A percentile compares a stretch with the other conserved stretches of the same genome.
These are phyloP conservation scores for Pythium pectinolyticum DNA, from an alignment of 352 stramenopile genomes.

Conservation along the genomic window DNA sequence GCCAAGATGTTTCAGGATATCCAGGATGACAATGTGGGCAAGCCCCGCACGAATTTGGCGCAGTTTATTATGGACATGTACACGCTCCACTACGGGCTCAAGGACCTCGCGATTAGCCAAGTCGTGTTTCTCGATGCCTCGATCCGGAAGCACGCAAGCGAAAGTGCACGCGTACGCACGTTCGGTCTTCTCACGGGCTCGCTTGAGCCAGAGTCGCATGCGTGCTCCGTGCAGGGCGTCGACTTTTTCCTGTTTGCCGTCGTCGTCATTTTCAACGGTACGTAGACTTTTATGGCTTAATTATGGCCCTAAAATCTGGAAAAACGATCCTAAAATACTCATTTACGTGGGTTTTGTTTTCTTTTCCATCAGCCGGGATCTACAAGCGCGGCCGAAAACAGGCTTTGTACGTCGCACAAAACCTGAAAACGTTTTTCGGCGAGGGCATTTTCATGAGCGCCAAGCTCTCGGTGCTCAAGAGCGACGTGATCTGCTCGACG, in stretches of 20 bases:
- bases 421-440: constrained; percentile 66
- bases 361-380: constrained; percentile 40
- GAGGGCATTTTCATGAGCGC: constrained; percentile 66
- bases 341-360: constrained; percentile 10
- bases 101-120: constrained; percentile 77
- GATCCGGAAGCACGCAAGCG: constrained; percentile 65
- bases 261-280: constrained; percentile 79
- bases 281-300: not conserved
- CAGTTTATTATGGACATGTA: constrained; percentile 87
- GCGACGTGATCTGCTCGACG: constrained; percentile 63
- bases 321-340: not conserved
- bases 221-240: constrained; percentile 69
- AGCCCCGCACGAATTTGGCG: constrained; percentile 53
- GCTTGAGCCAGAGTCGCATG: constrained; percentile 72
- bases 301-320: not conserved
- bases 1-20: constrained; percentile 81
- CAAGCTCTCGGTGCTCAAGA: constrained; percentile 48
- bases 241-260: constrained; percentile 81
- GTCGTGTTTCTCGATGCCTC: constrained; percentile 76
- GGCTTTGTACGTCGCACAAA: constrained; percentile 62
- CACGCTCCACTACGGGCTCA: constrained; percentile 76
- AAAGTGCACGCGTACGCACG: constrained; percentile 64
- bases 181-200: constrained; percentile 74
- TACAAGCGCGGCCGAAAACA: constrained; percentile 75
- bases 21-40: constrained; percentile 63